Base-by-base conservation (phyloP, 768 basidiomycete species). In the Rhizopogon vulgaris region DNA sequence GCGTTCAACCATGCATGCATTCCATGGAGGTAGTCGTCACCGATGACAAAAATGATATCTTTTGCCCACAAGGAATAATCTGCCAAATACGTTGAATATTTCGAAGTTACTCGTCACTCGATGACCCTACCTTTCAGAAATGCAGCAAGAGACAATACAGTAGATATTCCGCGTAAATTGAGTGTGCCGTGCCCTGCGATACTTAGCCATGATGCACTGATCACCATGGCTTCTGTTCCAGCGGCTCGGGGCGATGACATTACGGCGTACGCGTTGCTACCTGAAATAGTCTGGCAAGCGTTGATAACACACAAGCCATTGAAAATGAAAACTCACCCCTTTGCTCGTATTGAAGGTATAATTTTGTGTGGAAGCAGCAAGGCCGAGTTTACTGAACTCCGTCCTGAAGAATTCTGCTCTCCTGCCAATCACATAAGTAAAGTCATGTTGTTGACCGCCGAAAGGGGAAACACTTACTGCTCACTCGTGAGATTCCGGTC, bases 11-110 rank as follows among this genome's bases (percentile, higher is more conserved):
- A 99, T 3, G 91, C 94, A 56, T 96, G 90, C 76, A 92, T 87
- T 2, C 96, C 96, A 49, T 94, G 89, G 34, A 92, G 67, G 64
- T 94, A 83, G 1, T 84, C 90, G 56, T 97, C 95, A 41, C 87
- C 87, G 54, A 97, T 74, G 25, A 99, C 82, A 54, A 98, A 87
- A 15, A 97, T 70, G 51, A 99, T 76, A 60, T 98, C 94, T 65
- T 94, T 95, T 1, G 94, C 89, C 95, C 96, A 99, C 36, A 92
- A 77, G 18, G 92, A 90, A 59, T 89, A 86, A 32, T 77, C 92
- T 94, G 59, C 18, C 14, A n/a, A 54, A 8, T 15, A 14, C 17
- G 28, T 36, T 66, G 14, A 6, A 27, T 46, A 62, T 34, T 36
- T 6, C 18, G 32, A 3, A 24, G 37, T n/a, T 22, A 22, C 22